Conservation (phyloP, 805 yeast genomes). For the Hanseniaspora meyeri region DNA sequence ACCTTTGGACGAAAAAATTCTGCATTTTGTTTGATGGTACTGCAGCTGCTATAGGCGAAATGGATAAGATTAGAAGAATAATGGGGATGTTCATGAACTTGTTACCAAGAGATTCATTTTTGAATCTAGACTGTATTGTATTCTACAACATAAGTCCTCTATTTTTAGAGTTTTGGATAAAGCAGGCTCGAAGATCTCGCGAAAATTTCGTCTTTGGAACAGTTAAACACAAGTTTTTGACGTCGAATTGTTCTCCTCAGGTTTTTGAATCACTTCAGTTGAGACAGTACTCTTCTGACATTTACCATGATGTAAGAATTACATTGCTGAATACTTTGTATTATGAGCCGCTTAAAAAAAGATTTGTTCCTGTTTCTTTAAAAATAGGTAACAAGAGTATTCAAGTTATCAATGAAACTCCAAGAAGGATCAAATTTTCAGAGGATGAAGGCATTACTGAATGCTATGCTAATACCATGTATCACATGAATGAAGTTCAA, state of each 20-base stretch:
- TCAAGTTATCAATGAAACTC: slow-evolving; percentile 41
- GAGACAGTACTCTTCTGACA: slow-evolving; percentile 31
- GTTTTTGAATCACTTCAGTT: slow-evolving; percentile 36
- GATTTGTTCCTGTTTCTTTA: slow-evolving; percentile 47
- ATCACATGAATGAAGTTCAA: slow-evolving; percentile 31
- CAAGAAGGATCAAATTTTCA: slow-evolving; percentile 31
- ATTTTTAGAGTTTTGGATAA: slow-evolving; percentile 21
- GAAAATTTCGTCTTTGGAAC: not conserved
- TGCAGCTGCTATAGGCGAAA: slow-evolving; percentile 32
- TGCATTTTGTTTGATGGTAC: slow-evolving; percentile 60
- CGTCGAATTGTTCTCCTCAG: slow-evolving; percentile 36
- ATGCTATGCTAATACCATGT: slow-evolving; percentile 34
- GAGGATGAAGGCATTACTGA: slow-evolving; percentile 26
- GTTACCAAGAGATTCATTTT: slow-evolving; percentile 40
- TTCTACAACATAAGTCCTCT: slow-evolving; percentile 33
- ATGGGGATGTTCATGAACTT: slow-evolving; percentile 30
- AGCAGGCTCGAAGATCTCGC: slow-evolving; percentile 18
- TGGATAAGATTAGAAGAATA: slow-evolving; percentile 19
- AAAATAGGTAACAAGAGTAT: slow-evolving; percentile 60
- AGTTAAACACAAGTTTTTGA: slow-evolving; percentile 31
- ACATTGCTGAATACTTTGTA: slow-evolving; percentile 40
- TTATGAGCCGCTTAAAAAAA: slow-evolving; percentile 37
- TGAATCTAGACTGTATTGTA: slow-evolving; percentile 43
- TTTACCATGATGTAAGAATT: slow-evolving; percentile 40
- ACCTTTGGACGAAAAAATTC: slow-evolving; percentile 59